Conservation (phyloP, 2,329 filamentous ascomycete species). For the Monilinia aucupariae region DNA sequence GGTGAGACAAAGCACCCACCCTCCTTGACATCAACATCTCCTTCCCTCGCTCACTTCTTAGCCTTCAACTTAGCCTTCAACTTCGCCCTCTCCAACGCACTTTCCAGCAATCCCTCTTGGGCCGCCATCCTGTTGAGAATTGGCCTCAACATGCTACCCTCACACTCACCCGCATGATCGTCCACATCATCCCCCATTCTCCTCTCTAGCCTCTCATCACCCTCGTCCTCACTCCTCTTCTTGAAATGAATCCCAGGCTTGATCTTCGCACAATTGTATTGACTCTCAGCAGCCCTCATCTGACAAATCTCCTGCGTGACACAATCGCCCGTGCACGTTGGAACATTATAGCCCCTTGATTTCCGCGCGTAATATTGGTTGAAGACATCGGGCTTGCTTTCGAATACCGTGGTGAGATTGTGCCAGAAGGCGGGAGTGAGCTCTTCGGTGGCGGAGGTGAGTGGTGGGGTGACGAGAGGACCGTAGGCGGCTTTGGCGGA, state of each 20-base stretch:
- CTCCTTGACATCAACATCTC: background rate
- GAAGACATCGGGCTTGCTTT: conserved; percentile 41
- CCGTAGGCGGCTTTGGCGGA: conserved; percentile 34
- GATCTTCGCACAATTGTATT: conserved; percentile 41
- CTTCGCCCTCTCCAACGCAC: conserved; percentile 6
- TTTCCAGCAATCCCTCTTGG: conserved; percentile 15
- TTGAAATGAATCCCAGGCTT: conserved; percentile 18
- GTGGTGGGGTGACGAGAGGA: conserved; percentile 38
- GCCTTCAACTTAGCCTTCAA: conserved; percentile 14
- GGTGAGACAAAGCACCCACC: background rate
- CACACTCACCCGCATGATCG: conserved; percentile 8
- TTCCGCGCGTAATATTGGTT: conserved; percentile 44
- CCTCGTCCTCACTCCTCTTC: conserved; percentile 18
- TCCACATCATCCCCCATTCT: conserved; percentile 2
- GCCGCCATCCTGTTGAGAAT: conserved; percentile 16
- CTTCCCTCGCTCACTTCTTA: background rate
- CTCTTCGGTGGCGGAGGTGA: conserved; percentile 38
- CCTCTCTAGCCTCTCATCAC: background rate
- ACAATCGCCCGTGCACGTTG: conserved; percentile 42
- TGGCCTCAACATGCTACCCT: conserved; percentile 14
- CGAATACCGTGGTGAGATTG: conserved; percentile 47
- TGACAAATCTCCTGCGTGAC: conserved; percentile 45
- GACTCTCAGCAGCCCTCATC: conserved; percentile 46
- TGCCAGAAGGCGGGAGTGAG: conserved; percentile 56
- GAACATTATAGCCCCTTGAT: conserved; percentile 41